Evolutionary conservation across 73 alveolate genomes (phyloP).

Genomic region (Breviolum minutum): DNA sequence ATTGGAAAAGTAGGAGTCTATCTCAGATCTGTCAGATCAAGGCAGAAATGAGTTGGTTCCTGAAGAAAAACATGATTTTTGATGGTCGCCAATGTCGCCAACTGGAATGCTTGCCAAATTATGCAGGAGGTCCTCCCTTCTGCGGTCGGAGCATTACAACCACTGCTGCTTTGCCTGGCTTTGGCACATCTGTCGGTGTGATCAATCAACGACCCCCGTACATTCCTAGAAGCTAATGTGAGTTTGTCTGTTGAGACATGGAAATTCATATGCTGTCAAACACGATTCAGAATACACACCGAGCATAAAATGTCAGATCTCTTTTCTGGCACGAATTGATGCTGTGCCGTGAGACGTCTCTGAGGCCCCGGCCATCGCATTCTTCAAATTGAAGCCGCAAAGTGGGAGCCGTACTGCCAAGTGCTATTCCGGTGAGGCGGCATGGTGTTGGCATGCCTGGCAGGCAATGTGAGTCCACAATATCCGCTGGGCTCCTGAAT

Average conservation of each 20-base stretch:
- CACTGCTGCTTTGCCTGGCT: slow-evolving; percentile 56
- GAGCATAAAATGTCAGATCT: too few species aligned
- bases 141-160: slow-evolving; percentile 56
- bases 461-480: background rate
- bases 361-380: slow-evolving; percentile 48
- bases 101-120: background rate
- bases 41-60: too few species aligned
- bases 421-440: slow-evolving; percentile 71
- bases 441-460: slow-evolving; percentile 21
- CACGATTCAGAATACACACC: too few species aligned
- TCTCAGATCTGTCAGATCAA: too few species aligned
- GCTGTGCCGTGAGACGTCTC: background rate
- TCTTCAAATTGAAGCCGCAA: slow-evolving; percentile 87
- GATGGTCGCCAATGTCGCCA: too few species aligned
- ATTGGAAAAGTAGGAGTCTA: too few species aligned
- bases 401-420: slow-evolving; percentile 30
- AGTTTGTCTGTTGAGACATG: background rate
- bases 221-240: background rate
- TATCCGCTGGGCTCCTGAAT: background rate
- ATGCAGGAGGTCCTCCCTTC: slow-evolving; percentile 14
- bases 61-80: too few species aligned
- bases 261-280: background rate
- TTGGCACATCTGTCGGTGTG: background rate
- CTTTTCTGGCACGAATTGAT: background rate
- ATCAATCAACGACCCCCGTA: background rate